phyloP scores from a whole-genome alignment of 805 yeast species.

The Wickerhamiella siamensis region DNA sequence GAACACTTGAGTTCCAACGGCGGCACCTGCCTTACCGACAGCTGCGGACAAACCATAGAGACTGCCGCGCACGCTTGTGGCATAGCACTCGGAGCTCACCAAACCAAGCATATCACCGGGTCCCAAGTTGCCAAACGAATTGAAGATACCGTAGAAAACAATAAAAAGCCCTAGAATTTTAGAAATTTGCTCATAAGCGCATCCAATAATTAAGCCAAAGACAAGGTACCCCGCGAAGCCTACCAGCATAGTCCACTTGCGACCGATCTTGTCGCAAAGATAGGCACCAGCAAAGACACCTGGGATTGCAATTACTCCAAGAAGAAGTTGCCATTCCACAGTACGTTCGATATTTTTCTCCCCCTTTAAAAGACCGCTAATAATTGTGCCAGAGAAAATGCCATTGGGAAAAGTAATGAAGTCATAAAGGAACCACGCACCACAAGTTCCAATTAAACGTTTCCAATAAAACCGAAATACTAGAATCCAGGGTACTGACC shows the following conservation, averaged over 20 bases:
- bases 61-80: conserved; percentile 67
- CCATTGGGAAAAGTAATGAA: conserved; percentile 73
- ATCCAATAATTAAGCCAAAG: conserved; percentile 31
- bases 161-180: conserved; percentile 51
- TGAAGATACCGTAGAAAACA: conserved; percentile 60
- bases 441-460: conserved; percentile 53
- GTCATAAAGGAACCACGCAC: conserved; percentile 69
- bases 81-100: conserved; percentile 49
- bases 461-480: conserved; percentile 55
- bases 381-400: conserved; percentile 48
- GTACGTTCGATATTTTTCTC: conserved; percentile 32
- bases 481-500: conserved; percentile 40
- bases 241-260: conserved; percentile 54
- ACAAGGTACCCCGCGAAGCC: conserved; percentile 62
- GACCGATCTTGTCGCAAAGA: conserved; percentile 49
- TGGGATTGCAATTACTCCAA: conserved; percentile 54
- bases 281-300: conserved; percentile 60
- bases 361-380: conserved; percentile 25
- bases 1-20: conserved; percentile 60
- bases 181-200: conserved; percentile 39
- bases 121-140: conserved; percentile 57
- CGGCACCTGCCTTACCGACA: conserved; percentile 75
- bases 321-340: conserved; percentile 61
- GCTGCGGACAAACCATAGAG: conserved; percentile 67
- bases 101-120: conserved; percentile 70